A percentile compares a stretch with the other conserved stretches of the same genome.
Evolutionary conservation across 331 rosid species (phyloP).

Genomic region (Rosa hybrid): DNA sequence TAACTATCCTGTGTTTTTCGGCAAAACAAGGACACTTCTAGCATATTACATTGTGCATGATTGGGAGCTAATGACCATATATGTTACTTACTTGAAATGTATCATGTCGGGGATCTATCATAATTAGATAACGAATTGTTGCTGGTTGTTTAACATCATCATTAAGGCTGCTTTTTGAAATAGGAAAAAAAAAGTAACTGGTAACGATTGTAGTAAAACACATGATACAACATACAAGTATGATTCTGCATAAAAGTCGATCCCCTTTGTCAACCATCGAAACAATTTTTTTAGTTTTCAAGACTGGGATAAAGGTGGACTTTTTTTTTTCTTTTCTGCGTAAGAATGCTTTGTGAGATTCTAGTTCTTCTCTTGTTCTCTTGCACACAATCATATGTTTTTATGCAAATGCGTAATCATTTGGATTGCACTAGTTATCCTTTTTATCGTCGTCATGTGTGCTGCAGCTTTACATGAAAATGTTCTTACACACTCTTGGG

Average conservation of each 20-base stretch:
- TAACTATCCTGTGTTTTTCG: background rate
- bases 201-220: background rate
- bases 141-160: background rate
- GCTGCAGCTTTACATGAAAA: constrained; percentile 3
- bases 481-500: constrained; percentile 18
- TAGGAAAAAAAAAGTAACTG: background rate
- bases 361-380: background rate
- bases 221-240: background rate
- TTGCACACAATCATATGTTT: background rate
- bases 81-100: background rate
- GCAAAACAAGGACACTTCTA: background rate
- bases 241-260: background rate
- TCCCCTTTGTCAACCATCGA: background rate
- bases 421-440: background rate
- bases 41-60: background rate
- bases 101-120: background rate
- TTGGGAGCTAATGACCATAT: constrained; percentile 2
- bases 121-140: background rate
- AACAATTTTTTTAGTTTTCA: background rate
- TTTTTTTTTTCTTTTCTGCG: no score
- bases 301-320: background rate
- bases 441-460: background rate
- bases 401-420: background rate
- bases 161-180: background rate
- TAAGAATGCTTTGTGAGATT: background rate